phyloP scores from a whole-genome alignment of 1,284 basidiomycete genomes.

The Singerocomus rubriflavus region DNA sequence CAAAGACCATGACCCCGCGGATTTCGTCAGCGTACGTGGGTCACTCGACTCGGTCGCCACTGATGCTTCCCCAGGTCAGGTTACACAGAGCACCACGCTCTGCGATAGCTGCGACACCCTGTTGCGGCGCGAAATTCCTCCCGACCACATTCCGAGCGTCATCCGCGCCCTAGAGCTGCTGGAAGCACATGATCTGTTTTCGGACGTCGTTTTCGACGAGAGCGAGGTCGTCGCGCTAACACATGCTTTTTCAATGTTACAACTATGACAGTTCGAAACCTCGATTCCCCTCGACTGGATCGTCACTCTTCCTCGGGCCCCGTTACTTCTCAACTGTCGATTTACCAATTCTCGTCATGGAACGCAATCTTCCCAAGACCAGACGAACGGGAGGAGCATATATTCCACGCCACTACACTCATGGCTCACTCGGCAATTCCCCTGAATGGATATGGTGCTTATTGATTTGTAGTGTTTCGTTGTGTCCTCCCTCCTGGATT shows the following conservation, averaged over 20 bases:
- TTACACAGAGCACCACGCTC: constrained; percentile 17
- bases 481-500: too few species aligned
- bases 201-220: constrained; percentile 10
- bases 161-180: constrained; percentile 21
- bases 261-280: constrained; percentile 1
- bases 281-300: not conserved
- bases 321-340: not conserved
- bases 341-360: constrained; percentile 7
- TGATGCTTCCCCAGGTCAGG: not conserved
- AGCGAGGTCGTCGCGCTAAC: constrained; percentile 18
- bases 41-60: too few species aligned
- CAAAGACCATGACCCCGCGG: constrained; percentile 3
- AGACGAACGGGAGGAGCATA: too few species aligned
- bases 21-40: constrained; percentile 13
- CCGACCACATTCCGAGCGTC: constrained; percentile 25
- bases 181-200: constrained; percentile 13
- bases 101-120: constrained; percentile 17
- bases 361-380: not conserved
- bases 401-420: too few species aligned
- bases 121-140: constrained; percentile 19
- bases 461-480: too few species aligned
- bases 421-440: too few species aligned
- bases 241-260: constrained; percentile 25
- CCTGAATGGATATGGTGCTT: too few species aligned
- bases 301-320: not conserved